A percentile compares a stretch with the other conserved stretches of the same genome.
Evolutionary conservation across 805 yeast species (phyloP).

Genomic region (Grigorovia transvaalensis): DNA sequence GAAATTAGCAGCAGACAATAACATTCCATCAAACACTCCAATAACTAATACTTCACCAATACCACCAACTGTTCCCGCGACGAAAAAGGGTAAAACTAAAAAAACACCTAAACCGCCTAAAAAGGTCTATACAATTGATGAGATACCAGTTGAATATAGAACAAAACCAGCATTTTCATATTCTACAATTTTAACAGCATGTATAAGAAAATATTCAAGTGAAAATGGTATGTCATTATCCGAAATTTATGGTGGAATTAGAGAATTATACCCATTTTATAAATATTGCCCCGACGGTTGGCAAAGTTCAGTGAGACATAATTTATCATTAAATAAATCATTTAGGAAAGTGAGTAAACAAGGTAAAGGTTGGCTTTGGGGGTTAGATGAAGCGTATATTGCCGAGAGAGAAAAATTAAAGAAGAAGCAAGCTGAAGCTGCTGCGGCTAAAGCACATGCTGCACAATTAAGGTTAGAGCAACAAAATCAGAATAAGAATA

Average conservation of each 20-base stretch:
- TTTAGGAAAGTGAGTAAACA: slow-evolving; percentile 73
- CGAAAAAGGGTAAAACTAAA: slow-evolving; percentile 36
- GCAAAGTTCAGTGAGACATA: slow-evolving; percentile 92
- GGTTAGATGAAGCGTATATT: slow-evolving; percentile 74
- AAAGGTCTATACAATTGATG: slow-evolving; percentile 64
- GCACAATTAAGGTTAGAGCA: slow-evolving; percentile 45
- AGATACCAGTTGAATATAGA: slow-evolving; percentile 80
- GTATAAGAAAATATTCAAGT: slow-evolving; percentile 56
- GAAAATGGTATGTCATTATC: slow-evolving; percentile 69
- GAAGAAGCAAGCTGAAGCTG: slow-evolving; percentile 54
- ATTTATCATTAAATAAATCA: slow-evolving; percentile 74
- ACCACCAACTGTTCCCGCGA: slow-evolving; percentile 17
- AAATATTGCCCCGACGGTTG: slow-evolving; percentile 94
- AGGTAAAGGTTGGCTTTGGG: slow-evolving; percentile 95
- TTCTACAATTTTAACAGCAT: slow-evolving; percentile 70
- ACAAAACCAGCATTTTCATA: slow-evolving; percentile 76
- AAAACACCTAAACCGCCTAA: slow-evolving; percentile 46
- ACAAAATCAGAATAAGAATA: slow-evolving; percentile 33
- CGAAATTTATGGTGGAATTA: slow-evolving; percentile 79
- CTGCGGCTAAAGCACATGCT: slow-evolving; percentile 49
- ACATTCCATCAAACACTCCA: neutral
- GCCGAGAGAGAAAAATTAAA: slow-evolving; percentile 72
- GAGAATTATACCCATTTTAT: slow-evolving; percentile 83
- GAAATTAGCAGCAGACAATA: neutral
- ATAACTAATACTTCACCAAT: neutral